Conservation (phyloP, 2,329 filamentous ascomycete genomes). For the Trichoderma atroviride region DNA sequence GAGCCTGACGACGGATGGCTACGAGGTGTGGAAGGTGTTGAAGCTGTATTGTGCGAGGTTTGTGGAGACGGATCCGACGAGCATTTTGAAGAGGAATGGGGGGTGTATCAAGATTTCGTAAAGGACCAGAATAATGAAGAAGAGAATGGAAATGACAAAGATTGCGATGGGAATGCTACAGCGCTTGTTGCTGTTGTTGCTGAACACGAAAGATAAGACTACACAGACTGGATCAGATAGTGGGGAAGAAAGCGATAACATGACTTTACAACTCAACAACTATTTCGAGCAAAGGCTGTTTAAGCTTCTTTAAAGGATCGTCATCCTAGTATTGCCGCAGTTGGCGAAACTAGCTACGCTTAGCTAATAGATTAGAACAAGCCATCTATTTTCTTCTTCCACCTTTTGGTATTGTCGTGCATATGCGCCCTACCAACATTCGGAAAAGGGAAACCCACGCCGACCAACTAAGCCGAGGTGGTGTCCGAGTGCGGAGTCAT, state of each 20-base stretch:
- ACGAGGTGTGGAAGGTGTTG: slow-evolving; percentile 22
- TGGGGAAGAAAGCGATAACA: not conserved
- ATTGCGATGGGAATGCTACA: not conserved
- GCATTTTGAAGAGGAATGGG: slow-evolving; percentile 13
- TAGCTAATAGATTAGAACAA: not conserved
- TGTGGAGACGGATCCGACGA: slow-evolving; percentile 21
- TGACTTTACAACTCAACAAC: not conserved
- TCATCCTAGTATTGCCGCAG: not conserved
- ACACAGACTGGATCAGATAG: not conserved
- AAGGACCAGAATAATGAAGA: not conserved
- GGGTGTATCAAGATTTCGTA: slow-evolving; percentile 15
- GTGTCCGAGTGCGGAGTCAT: slow-evolving; percentile 6
- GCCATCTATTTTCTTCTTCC: too few relatives aligned
- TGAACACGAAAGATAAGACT: not conserved
- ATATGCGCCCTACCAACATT: not conserved
- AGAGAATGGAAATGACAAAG: not conserved
- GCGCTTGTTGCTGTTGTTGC: not conserved
- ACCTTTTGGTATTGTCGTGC: not conserved
- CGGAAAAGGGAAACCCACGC: not conserved
- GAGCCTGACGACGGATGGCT: slow-evolving; percentile 23
- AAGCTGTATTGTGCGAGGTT: slow-evolving; percentile 24
- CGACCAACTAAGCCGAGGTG: not conserved
- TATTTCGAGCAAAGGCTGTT: not conserved
- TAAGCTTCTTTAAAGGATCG: not conserved
- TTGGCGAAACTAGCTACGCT: not conserved